These are phyloP conservation scores for Monosporascus sp. DNA, from an alignment of 2,329 filamentous ascomycete species.

Conservation along the genomic window DNA sequence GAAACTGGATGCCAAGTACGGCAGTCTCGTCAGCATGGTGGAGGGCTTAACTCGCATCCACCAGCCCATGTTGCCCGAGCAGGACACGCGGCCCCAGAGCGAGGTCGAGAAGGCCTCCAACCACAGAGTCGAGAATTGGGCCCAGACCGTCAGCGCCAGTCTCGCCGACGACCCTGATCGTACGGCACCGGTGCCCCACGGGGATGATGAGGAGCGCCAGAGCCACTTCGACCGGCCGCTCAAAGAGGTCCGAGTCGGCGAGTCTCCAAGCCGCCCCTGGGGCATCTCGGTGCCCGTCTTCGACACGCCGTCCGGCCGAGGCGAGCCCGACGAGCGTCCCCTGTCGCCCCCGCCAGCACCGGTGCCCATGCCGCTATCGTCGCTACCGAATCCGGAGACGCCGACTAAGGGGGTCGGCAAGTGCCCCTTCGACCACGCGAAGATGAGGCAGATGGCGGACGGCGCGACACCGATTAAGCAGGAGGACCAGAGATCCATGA, in stretches of 20 bases:
- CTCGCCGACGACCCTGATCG: conserved; percentile 32
- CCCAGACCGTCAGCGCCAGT: conserved; percentile 61
- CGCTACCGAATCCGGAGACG: conserved; percentile 18
- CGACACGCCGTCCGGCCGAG: conserved; percentile 30
- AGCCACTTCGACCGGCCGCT: conserved; percentile 78
- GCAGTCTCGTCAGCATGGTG: conserved; percentile 89
- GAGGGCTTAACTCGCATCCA: conserved; percentile 83
- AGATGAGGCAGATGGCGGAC: conserved; percentile 33
- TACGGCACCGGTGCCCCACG: conserved; percentile 33
- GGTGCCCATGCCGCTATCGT: conserved; percentile 41
- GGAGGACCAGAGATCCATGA: conserved; percentile 18
- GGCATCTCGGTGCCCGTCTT: conserved; percentile 74
- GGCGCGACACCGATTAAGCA: conserved; percentile 19
- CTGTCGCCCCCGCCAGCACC: conserved; percentile 54
- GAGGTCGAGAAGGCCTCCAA: conserved; percentile 51
- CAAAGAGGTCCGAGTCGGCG: conserved; percentile 86
- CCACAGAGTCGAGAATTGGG: conserved; percentile 80
- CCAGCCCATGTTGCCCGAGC: conserved; percentile 72
- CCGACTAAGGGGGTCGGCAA: conserved; percentile 34
- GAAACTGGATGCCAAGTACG: conserved; percentile 91
- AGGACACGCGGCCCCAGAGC: conserved; percentile 38
- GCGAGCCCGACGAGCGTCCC: conserved; percentile 35
- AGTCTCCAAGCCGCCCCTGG: conserved; percentile 90
- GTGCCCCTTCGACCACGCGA: conserved; percentile 55
- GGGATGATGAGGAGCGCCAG: conserved; percentile 55